These are phyloP conservation scores for Exophiala spinifera DNA, from an alignment of 2,329 filamentous ascomycete genomes.

Conservation along the genomic window DNA sequence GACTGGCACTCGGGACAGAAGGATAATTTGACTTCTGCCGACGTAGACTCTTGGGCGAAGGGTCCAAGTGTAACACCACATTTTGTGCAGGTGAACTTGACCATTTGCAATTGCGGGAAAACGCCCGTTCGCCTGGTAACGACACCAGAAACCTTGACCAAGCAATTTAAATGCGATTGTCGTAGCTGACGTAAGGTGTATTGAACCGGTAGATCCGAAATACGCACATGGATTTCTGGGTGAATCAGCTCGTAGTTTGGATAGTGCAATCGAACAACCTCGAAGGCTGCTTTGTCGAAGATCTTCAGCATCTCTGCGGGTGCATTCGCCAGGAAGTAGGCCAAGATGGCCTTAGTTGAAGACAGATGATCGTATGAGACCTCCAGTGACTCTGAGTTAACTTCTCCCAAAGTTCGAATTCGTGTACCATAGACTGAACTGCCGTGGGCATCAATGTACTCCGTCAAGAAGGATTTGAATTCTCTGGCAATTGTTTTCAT, in stretches of 20 bases:
- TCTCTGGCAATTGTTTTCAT: constrained; percentile 91
- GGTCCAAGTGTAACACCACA: constrained; percentile 88
- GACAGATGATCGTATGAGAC: constrained; percentile 93
- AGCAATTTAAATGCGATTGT: constrained; percentile 91
- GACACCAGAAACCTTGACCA: constrained; percentile 90
- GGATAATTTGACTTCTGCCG: constrained; percentile 90
- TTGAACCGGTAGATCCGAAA: constrained; percentile 88
- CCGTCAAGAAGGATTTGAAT: constrained; percentile 95
- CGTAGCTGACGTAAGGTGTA: constrained; percentile 94
- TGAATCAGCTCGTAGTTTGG: constrained; percentile 97
- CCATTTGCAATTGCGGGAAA: constrained; percentile 96
- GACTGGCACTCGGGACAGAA: constrained; percentile 97
- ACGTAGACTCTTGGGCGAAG: constrained; percentile 89
- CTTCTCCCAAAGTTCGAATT: constrained; percentile 90
- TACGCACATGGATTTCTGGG: constrained; percentile 94
- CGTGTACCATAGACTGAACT: constrained; percentile 92
- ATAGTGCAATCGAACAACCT: constrained; percentile 92
- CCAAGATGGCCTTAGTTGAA: constrained; percentile 85
- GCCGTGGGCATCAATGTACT: constrained; percentile 86
- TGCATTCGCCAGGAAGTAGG: constrained; percentile 93
- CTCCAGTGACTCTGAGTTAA: constrained; percentile 94
- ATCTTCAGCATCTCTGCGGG: constrained; percentile 93
- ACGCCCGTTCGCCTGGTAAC: constrained; percentile 92
- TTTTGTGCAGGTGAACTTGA: constrained; percentile 96
- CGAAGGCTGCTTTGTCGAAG: constrained; percentile 95